Evolutionary conservation across 371 early-diverging fungal species (phyloP), one percentile per base, ranked within the genome.

Genomic region (Rhizopus arrhizus): DNA sequence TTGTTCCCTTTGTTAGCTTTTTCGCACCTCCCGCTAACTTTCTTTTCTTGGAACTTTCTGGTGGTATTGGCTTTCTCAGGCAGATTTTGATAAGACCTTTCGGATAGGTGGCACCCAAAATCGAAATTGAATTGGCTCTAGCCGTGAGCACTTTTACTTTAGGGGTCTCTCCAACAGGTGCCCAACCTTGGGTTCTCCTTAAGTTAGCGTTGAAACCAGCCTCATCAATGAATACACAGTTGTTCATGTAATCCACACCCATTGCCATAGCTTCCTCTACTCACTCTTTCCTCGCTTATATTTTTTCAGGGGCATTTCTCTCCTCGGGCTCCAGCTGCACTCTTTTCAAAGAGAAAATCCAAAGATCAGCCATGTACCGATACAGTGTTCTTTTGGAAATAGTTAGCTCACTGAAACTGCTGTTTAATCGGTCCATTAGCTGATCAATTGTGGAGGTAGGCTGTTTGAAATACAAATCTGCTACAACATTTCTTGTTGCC

Each of bases 231-330:
- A 47, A 54, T 12, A 54, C 50, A 42, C 62, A 34, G 62, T 62
- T 51, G 45, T n/a, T 62, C 62, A 62, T 62, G 15, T 56, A 62
- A 12, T 62, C 62, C 4, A 52, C 57, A 22, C 40, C 57, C 46
- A 56, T 35, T 0, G 7, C 16, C 11, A 32, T 61, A 33, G 40
- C 6, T 33, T 12, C 16, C 16, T 61, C 56, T 16, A 62, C 52
- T 51, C 62, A 62, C 50, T 52, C 15, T 12, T 59, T 59, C 50
- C 62, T 62, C 16, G 56, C 29, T 36, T 62, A 57, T 5, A 62
- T 56, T 43, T 28, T 61, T 32, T 61, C 61, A 46, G 55, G 33
- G 15, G 49, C 29, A 36, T 41, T 62, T 56, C 51, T 28, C 15
- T 62, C 56, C 38, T 32, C n/a, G 4, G 34, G 55, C 49, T 55